These are phyloP conservation scores for Cardiosporidium cionae DNA, from an alignment of 169 alveolate species.

Conservation along the genomic window DNA sequence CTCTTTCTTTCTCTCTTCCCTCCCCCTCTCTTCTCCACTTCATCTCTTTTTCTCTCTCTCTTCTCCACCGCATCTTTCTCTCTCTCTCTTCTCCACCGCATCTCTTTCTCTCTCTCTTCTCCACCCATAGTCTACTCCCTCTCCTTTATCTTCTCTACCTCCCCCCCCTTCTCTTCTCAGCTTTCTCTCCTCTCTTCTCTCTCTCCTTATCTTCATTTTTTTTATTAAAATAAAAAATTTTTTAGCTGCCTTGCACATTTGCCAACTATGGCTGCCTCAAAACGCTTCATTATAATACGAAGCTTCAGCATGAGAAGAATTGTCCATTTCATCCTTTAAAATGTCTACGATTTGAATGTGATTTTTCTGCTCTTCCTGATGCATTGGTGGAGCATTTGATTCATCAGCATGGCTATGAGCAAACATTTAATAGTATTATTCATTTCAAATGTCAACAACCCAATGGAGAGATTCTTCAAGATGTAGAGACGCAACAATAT, in stretches of 20 bases:
- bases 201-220: too few relatives aligned
- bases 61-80: too few relatives aligned
- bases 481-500: not conserved
- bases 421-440: not conserved
- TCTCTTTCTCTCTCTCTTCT: too few relatives aligned
- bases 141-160: too few relatives aligned
- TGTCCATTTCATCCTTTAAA: not conserved
- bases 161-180: too few relatives aligned
- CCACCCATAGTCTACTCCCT: too few relatives aligned
- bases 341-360: conserved; percentile 8
- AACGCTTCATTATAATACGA: not conserved
- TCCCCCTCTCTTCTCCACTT: too few relatives aligned
- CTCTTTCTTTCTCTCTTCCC: too few relatives aligned
- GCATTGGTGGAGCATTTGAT: conserved; percentile 16
- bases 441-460: not conserved
- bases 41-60: too few relatives aligned
- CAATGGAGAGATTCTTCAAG: not conserved
- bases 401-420: conserved; percentile 16
- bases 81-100: too few relatives aligned
- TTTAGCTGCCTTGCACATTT: conserved; percentile 7
- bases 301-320: not conserved
- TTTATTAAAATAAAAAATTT: too few relatives aligned
- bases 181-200: too few relatives aligned
- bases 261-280: conserved; percentile 1
- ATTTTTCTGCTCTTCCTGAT: not conserved